Base-by-base conservation (phyloP, 2,329 filamentous ascomycete genomes). In the Sclerotinia borealis region DNA sequence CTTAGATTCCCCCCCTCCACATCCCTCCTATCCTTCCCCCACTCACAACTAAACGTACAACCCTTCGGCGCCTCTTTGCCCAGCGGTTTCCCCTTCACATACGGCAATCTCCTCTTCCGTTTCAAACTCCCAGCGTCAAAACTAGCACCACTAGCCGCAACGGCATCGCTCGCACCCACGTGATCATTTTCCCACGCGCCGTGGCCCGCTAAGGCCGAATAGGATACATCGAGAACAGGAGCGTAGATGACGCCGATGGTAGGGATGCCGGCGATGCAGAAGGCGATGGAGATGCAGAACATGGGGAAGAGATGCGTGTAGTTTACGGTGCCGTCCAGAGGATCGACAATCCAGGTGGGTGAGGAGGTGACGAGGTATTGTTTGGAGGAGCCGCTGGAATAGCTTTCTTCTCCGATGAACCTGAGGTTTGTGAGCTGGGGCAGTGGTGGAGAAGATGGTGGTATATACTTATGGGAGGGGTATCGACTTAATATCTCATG, bases 231-330 rank as follows among this genome's bases (percentile, higher is more conserved):
- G 17, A 90, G 78, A 67, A 92, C 85, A 0, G 89, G 90, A 0
- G 89, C 88, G 70, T 89, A 85, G 71, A 92, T 87, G 51, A 91
- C 83, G 25, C 90, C 90, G 58, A 92, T 83, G 2, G 87, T 75
- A 3, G 90, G 87, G 34, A 78, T 75, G 8, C 82, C 79, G 22
- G 81, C 75, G 61, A 90, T 72, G 29, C 88, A 79, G 71, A 92
- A 86, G 55, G 81, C 89, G 70, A 92, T 91, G 41, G 87, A 90
- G 49, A 92, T 86, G 75, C 90, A 92, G 77, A 90, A 92, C 86
- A 91, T 91, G 64, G 88, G 88, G 72, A 91, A 91, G 7, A 91
- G 81, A 74, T 92, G 90, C 36, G 89, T 90, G 77, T 62, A 62
- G 19, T 62, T 62, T n/a, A 62, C 60, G 17, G 60, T 62, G 47